Conservation (phyloP, 768 basidiomycete genomes). For the Suillus discolor region DNA sequence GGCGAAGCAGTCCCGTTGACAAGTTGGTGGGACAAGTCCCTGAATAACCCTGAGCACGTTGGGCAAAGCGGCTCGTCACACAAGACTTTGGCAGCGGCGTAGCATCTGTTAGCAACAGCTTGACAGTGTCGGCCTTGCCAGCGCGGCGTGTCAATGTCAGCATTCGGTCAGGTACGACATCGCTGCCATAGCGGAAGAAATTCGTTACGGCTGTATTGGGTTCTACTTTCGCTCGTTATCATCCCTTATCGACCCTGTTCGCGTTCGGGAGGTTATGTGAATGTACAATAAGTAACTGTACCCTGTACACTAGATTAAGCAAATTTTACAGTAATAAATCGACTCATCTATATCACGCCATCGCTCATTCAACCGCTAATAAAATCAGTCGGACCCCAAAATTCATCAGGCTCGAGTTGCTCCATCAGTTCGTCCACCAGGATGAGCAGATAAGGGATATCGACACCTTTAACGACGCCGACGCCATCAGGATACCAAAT, state of each 20-base stretch:
- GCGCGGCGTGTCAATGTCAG: neutral
- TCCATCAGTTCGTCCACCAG: conserved; percentile 43
- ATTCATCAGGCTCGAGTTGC: conserved; percentile 2
- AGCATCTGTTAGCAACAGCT: neutral
- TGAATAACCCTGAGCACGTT: neutral
- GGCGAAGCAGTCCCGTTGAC: neutral
- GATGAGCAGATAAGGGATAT: conserved; percentile 40
- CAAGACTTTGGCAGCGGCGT: neutral
- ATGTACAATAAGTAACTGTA: neutral
- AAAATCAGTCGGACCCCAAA: conserved; percentile 7
- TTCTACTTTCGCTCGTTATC: conserved; percentile 7
- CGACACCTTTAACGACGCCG: conserved; percentile 43
- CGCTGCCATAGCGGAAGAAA: conserved; percentile 3
- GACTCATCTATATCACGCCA: neutral
- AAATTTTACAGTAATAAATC: neutral
- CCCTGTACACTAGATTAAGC: neutral
- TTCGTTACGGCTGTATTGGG: neutral
- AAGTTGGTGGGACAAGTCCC: neutral
- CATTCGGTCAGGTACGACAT: neutral
- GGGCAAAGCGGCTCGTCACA: neutral
- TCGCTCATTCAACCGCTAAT: conserved; percentile 1
- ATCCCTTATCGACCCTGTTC: neutral
- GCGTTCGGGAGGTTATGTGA: neutral
- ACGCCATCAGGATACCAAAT: conserved; percentile 47
- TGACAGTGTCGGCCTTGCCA: neutral